Evolutionary conservation across 805 yeast genomes (phyloP).

Genomic region (Kodamaea sagamina): DNA sequence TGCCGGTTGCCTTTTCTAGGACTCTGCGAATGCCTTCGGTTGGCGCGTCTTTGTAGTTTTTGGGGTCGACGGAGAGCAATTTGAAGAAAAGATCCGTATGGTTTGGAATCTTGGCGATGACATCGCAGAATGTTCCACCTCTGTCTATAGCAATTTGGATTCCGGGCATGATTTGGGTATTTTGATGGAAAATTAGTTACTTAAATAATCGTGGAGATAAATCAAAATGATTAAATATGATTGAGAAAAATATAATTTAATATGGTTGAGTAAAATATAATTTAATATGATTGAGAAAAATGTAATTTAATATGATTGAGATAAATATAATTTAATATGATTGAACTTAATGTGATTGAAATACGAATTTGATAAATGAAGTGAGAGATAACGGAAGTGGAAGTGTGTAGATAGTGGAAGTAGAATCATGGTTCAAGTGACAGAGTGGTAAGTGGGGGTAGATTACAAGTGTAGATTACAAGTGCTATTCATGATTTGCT

Average conservation of each 20-base stretch:
- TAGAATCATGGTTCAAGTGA: too few species aligned
- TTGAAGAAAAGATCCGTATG: conserved; percentile 70
- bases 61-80: conserved; percentile 83
- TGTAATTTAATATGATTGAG: too few species aligned
- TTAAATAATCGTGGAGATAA: neutral
- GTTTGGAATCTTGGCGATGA: conserved; percentile 50
- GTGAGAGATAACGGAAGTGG: too few species aligned
- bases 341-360: too few species aligned
- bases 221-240: neutral
- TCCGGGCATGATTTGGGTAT: conserved; percentile 15
- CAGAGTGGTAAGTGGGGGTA: too few species aligned
- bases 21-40: conserved; percentile 86
- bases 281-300: neutral
- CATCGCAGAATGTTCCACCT: conserved; percentile 93
- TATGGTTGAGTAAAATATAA: too few species aligned
- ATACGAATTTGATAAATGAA: too few species aligned
- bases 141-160: conserved; percentile 39
- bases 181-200: neutral
- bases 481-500: too few species aligned
- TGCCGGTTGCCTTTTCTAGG: conserved; percentile 59
- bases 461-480: too few species aligned
- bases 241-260: too few species aligned
- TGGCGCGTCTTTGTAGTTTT: conserved; percentile 87
- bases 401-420: too few species aligned
- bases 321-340: neutral